These are phyloP conservation scores for Schwanniomyces etchellsii DNA, from an alignment of 1,139 yeast genomes.

Conservation along the genomic window DNA sequence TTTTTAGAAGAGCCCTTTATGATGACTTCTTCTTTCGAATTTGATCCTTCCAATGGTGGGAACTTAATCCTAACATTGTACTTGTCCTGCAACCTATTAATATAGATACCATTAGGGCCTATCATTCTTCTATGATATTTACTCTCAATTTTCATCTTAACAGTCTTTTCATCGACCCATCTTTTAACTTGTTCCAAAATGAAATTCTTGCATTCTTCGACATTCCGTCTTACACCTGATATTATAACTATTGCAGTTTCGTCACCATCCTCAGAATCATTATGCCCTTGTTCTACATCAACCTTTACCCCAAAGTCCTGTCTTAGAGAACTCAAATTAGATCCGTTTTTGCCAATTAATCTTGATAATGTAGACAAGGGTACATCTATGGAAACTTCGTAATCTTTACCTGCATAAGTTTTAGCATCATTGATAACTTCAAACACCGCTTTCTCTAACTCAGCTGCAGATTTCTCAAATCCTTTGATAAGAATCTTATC, in stretches of 20 bases:
- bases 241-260: conserved; percentile 51
- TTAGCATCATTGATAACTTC: conserved; percentile 58
- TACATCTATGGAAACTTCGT: conserved; percentile 45
- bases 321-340: conserved; percentile 60
- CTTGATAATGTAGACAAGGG: conserved; percentile 69
- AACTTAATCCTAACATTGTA: conserved; percentile 79
- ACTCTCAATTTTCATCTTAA: conserved; percentile 62
- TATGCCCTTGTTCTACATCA: conserved; percentile 53
- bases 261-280: conserved; percentile 19
- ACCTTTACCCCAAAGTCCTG: conserved; percentile 78
- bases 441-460: conserved; percentile 48
- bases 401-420: conserved; percentile 55
- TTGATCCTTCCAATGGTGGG: conserved; percentile 42
- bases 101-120: conserved; percentile 80
- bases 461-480: conserved; percentile 48
- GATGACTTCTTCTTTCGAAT: conserved; percentile 59
- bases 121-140: conserved; percentile 78
- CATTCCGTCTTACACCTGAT: conserved; percentile 76
- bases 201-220: conserved; percentile 63
- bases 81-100: conserved; percentile 82
- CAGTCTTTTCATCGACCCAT: conserved; percentile 77
- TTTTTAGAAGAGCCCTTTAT: conserved; percentile 91
- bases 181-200: conserved; percentile 58
- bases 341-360: conserved; percentile 86
- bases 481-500: conserved; percentile 65